Base-by-base conservation (phyloP, 352 stramenopile genomes). In the Chrysophaeum taylorii region DNA sequence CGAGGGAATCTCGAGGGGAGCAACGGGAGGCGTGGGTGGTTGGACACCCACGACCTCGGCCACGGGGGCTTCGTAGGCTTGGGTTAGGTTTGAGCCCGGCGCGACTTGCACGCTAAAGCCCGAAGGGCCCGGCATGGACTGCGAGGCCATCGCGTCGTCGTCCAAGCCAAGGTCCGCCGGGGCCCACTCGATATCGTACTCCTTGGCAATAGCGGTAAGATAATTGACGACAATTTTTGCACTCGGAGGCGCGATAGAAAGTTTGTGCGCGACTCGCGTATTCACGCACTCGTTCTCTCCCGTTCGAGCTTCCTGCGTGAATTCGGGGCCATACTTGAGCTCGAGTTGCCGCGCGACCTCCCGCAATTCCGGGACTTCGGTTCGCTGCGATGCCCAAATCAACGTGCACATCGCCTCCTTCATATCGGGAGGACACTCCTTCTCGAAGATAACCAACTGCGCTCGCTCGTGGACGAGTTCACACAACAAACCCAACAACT, bases 151-250 rank as follows among this genome's bases (percentile, higher is more conserved):
- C 0, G 76, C 69, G 72, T 93, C 84, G 21, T 89, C 81, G 1
- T 71, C 73, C 0, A 45, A 75, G n/a, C 85, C 37, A 9, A 64
- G 53, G 57, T 76, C 68, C 29, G 50, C 80, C 2, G 89, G 89
- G 36, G 92, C 89, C 90, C 92, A 98, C 53, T 92, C 77, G n/a
- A 98, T 88, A 16, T 94, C 87, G 75, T 93, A 94, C 73, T 96
- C 86, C 69, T 96, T 93, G 7, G 90, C 89, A 76, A 97, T 96
- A 73, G 92, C 89, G 54, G 96, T 94, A 81, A 98, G 88, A 82
- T 97, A 97, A 29, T 92, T 95, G 35, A 96, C 86, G 25, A 97
- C 92, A 12, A 96, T 72, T 66, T 93, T 96, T 7, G 90, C 91
- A 53, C 87, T 92, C 0, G 92, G 92, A n/a, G 92, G 92, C 78